A percentile compares a stretch with the other conserved stretches of the same genome.
Evolutionary conservation across 495 filamentous ascomycete species (phyloP).

Genomic region (Penicillium steckii): DNA sequence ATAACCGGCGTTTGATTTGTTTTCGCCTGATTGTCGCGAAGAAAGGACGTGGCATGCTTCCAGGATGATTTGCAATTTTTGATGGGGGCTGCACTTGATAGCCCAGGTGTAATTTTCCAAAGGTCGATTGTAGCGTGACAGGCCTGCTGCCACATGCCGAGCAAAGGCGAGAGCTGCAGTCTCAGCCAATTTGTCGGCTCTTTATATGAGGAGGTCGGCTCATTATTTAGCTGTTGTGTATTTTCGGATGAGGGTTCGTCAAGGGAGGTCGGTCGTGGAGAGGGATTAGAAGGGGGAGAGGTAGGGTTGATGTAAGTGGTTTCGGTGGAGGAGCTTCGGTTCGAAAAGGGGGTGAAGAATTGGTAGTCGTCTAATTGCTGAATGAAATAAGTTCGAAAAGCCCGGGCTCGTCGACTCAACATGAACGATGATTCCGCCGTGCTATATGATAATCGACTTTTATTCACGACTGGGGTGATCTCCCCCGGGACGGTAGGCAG

Average conservation of each 20-base stretch:
- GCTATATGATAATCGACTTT: conserved; percentile 16
- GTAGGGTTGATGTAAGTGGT: conserved; percentile 10
- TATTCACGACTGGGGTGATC: conserved; percentile 17
- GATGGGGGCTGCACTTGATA: neutral
- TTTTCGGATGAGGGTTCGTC: conserved; percentile 4
- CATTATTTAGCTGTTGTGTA: conserved; percentile 3
- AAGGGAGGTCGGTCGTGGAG: conserved; percentile 13
- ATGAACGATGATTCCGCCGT: conserved; percentile 26
- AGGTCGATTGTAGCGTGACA: conserved; percentile 21
- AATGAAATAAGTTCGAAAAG: conserved; percentile 35
- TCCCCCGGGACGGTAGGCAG: conserved; percentile 16
- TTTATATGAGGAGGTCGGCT: conserved; percentile 3
- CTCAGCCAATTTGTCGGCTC: neutral
- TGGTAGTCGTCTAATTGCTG: conserved; percentile 33
- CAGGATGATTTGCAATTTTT: neutral
- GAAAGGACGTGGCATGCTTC: neutral
- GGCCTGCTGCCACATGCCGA: conserved; percentile 36
- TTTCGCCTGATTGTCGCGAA: neutral
- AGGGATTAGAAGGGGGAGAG: conserved; percentile 14
- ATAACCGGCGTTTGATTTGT: neutral
- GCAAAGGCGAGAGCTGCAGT: conserved; percentile 11
- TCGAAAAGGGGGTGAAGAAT: conserved; percentile 24
- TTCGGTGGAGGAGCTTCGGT: conserved; percentile 14
- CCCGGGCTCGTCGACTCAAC: conserved; percentile 33
- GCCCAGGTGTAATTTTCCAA: conserved; percentile 4